A percentile compares a stretch with the other conserved stretches of the same genome.
Conservation (phyloP, 441 rosid genomes). For the Oxalis stricta region DNA sequence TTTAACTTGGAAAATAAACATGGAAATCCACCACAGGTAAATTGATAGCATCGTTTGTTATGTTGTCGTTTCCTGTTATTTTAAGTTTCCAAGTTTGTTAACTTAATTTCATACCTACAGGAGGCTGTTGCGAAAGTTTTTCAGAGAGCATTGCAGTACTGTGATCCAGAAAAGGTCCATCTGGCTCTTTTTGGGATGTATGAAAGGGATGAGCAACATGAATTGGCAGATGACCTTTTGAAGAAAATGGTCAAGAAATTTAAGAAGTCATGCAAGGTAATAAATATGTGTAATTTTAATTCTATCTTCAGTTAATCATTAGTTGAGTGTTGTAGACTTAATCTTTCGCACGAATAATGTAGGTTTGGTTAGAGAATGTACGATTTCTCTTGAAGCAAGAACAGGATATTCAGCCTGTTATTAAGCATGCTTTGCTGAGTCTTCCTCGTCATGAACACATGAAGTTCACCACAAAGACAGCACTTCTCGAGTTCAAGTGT, state of each 20-base stretch:
- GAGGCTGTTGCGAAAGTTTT: slow-evolving; percentile 74
- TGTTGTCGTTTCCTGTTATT: not conserved
- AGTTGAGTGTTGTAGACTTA: not conserved
- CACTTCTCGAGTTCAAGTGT: slow-evolving; percentile 76
- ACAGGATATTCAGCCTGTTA: slow-evolving; percentile 52
- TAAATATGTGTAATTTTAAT: too few relatives aligned
- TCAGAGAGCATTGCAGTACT: slow-evolving; percentile 79
- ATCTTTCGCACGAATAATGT: slow-evolving; percentile 3
- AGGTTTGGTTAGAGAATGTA: slow-evolving; percentile 74
- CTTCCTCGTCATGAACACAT: slow-evolving; percentile 81
- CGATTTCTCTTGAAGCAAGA: slow-evolving; percentile 42
- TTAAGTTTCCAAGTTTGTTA: slow-evolving; percentile 9
- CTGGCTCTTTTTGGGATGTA: slow-evolving; percentile 75
- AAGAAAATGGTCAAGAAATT: slow-evolving; percentile 74
- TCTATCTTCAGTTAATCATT: not conserved
- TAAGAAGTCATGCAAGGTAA: slow-evolving; percentile 91
- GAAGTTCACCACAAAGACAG: slow-evolving; percentile 78
- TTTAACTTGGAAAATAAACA: slow-evolving; percentile 87
- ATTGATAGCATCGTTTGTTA: not conserved
- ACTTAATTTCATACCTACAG: slow-evolving; percentile 24
- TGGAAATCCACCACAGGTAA: slow-evolving; percentile 93
- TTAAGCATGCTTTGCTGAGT: slow-evolving; percentile 61
- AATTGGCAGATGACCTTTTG: slow-evolving; percentile 64
- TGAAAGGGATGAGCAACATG: slow-evolving; percentile 68
- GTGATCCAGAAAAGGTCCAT: slow-evolving; percentile 77